Base-by-base conservation (phyloP, 495 filamentous ascomycete species). In the Xylaria cubensis region DNA sequence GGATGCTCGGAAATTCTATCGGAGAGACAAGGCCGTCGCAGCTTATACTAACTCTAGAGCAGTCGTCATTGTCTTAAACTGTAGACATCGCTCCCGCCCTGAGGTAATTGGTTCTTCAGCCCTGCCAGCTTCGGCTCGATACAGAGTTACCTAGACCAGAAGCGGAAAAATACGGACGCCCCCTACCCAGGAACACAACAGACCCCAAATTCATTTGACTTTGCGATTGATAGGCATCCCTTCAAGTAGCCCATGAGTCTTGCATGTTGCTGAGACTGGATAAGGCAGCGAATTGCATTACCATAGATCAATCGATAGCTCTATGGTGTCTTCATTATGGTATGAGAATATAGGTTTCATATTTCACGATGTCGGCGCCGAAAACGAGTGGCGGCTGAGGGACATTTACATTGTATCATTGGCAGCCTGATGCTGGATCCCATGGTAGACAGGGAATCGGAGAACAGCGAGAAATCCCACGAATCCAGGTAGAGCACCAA, bases 11-110 rank as follows among this genome's bases (percentile, higher is more conserved):
- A 50, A 63, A 39, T 13, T 46, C 19, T 36, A 34, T 48, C 39
- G 50, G 44, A 63, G 32, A 70, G 56, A 51, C 44, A 70, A 63
- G 17, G n/a, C n/a, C 13, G 58, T n/a, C 46, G 46, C 26, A 59
- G 55, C 42, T 50, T 42, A 48, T 17, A n/a, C 36, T 7, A 48
- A 61, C 17, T 62, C 19, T 2, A 46, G 36, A 24, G 15, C 15
- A 24, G 15, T 59, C 17, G 66, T 53, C n/a, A 26, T 59, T 53
- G 46, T 36, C 50, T 46, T 46, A 19, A 19, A 44, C 15, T 58
- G 36, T 24, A n/a, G 32, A 44, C 21, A 32, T 19, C 26, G 26
- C 26, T 29, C 26, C 26, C 26, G 26, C 26, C 26, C 26, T 29
- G 26, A 29, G 26, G 26, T 29, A 39, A 39, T 39, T 39, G 36